Evolutionary conservation across 2,329 filamentous ascomycete genomes (phyloP).

Genomic region (Botryotinia globosa): DNA sequence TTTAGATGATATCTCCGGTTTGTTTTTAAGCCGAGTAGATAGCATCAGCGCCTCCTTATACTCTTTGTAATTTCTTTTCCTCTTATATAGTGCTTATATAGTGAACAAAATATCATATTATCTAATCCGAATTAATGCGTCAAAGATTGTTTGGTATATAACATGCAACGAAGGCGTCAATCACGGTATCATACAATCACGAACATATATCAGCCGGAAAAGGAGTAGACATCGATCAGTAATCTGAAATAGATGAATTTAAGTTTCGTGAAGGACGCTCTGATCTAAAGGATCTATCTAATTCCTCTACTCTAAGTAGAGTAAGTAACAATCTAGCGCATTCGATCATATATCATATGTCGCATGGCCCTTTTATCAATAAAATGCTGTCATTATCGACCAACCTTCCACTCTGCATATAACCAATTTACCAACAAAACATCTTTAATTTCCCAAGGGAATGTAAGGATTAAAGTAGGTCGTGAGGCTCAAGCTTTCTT

Average conservation of each 20-base stretch:
- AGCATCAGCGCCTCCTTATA: not conserved
- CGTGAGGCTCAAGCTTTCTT: not conserved
- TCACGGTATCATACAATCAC: not conserved
- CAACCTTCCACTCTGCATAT: not conserved
- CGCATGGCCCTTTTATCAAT: not conserved
- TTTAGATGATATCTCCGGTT: not conserved
- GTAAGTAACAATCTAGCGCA: not conserved
- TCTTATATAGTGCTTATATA: not conserved
- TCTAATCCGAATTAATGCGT: not conserved
- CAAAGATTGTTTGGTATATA: not conserved
- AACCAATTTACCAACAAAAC: no score
- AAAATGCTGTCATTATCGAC: not conserved
- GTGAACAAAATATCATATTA: not conserved
- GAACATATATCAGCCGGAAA: not conserved
- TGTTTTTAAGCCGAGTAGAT: not conserved
- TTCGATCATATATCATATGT: not conserved
- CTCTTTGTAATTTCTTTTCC: not conserved
- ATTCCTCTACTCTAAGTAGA: not conserved
- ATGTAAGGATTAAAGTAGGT: slow-evolving; percentile 5
- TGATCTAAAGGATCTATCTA: not conserved
- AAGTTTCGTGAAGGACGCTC: not conserved
- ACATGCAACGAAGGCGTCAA: not conserved
- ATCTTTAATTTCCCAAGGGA: not conserved
- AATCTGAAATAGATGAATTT: not conserved
- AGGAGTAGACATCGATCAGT: not conserved